Conservation (phyloP, 306 rosid species). For the Urtica urens region DNA sequence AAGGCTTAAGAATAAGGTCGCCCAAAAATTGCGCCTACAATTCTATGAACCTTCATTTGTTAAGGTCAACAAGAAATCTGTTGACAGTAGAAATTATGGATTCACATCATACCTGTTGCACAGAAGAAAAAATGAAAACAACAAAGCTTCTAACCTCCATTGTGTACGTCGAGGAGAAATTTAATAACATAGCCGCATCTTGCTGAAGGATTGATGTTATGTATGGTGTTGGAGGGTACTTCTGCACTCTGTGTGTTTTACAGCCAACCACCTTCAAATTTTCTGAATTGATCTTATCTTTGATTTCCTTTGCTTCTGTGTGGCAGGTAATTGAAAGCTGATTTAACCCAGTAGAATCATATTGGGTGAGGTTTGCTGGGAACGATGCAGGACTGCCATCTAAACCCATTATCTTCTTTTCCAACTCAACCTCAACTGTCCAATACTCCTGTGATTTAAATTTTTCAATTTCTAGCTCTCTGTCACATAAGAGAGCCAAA, state of each 20-base stretch:
- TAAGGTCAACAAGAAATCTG: no score
- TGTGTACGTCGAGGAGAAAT: slow-evolving; percentile 56
- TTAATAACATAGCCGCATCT: slow-evolving; percentile 80
- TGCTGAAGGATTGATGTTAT: slow-evolving; percentile 98
- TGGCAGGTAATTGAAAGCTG: slow-evolving; percentile 61
- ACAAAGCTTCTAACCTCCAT: slow-evolving; percentile 55
- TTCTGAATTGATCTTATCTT: slow-evolving; percentile 31
- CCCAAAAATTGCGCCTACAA: not conserved
- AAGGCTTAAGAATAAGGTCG: no score
- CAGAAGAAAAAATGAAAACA: slow-evolving; percentile 12
- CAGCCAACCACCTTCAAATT: slow-evolving; percentile 41
- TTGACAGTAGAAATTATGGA: no score
- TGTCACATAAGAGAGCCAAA: slow-evolving; percentile 79
- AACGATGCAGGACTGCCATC: slow-evolving; percentile 23
- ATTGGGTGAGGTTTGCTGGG: slow-evolving; percentile 61
- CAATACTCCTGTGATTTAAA: slow-evolving; percentile 76
- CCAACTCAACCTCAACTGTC: slow-evolving; percentile 45
- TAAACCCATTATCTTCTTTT: slow-evolving; percentile 19
- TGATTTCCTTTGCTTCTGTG: slow-evolving; percentile 44
- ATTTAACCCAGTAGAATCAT: slow-evolving; percentile 54
- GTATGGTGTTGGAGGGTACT: slow-evolving; percentile 83
- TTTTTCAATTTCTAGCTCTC: slow-evolving; percentile 86
- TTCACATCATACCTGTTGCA: no score
- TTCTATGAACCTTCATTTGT: no score
- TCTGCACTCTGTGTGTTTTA: slow-evolving; percentile 47